Conservation (phyloP, 192 early-diverging fungal genomes). For the Coemansia sp. region DNA sequence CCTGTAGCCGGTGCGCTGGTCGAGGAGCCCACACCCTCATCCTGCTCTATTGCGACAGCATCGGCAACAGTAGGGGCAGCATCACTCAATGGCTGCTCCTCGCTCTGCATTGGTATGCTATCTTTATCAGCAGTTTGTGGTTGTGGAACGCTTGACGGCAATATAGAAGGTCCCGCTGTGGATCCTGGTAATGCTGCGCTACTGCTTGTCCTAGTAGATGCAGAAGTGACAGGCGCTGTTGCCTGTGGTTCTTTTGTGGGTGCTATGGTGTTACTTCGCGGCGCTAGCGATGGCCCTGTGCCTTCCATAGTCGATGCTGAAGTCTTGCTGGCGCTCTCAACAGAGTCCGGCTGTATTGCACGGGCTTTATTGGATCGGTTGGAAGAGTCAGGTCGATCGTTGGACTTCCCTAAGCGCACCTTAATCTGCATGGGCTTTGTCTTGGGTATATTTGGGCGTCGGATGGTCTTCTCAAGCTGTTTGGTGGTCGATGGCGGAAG, state of each 20-base stretch:
- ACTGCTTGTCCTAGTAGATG: neutral
- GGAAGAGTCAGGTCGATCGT: constrained; percentile 15
- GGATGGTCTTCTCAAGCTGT: constrained; percentile 57
- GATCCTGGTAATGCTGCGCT: neutral
- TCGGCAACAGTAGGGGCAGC: neutral
- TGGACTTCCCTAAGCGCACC: constrained; percentile 46
- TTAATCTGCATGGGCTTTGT: constrained; percentile 56
- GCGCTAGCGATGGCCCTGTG: neutral
- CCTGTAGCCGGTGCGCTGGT: constrained; percentile 3
- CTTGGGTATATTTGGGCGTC: constrained; percentile 29
- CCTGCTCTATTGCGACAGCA: neutral
- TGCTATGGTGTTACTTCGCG: neutral
- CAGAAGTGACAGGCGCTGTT: neutral
- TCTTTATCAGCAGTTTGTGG: neutral
- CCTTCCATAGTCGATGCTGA: neutral
- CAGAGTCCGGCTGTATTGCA: neutral
- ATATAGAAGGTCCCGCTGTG: neutral
- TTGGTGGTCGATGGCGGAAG: constrained; percentile 58
- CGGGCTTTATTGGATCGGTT: neutral
- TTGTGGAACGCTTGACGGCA: neutral
- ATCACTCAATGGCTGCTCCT: neutral
- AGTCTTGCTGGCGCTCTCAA: neutral
- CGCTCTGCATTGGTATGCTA: neutral
- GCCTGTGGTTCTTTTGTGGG: neutral
- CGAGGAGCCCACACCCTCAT: neutral